Base-by-base conservation (phyloP, 2,329 filamentous ascomycete species). In the Nemania sp. region DNA sequence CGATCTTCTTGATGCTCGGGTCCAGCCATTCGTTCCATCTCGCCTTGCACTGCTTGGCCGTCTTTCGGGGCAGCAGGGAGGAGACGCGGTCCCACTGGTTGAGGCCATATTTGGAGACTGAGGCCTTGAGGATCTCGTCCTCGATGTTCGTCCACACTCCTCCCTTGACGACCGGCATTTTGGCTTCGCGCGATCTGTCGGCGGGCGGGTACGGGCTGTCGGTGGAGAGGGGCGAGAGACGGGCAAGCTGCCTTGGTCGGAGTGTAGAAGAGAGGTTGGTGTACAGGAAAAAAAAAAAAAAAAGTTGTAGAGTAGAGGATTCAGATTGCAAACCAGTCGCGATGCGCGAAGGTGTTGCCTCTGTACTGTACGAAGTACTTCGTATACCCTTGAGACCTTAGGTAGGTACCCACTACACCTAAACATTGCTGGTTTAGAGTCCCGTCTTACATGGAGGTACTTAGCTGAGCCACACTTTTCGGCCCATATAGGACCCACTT, bases 1-100 rank as follows among this genome's bases (percentile, higher is more conserved):
- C 95, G 69, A 96, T 95, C 82, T 99, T 99, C 73, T 94, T 91
- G 80, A 99, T 98, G 74, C 91, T 91, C 18, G 95, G 95, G 74
- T 99, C 95, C 68, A 99, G 86, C 94, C 95, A 99, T 84, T 99
- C 94, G 75, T 89, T 88, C 95, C 95, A 99, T 80, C 95, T 86
- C 63, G 95, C 94, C 80, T 99, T 99, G 87, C 95, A 99, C 80
- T 99, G 95, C 80, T 99, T 99, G 53, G 95, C 89, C 34, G 95
- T 98, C 78, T 99, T 99, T 73, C 96, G 91, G 74, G 94, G 94
- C 67, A 99, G 88, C 67, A 99, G 86, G 60, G 95, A 98, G 57
- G 95, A 97, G 66, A 98, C 95, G 77, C 95, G 94, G 74, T 95
- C 94, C 95, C 95, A 99, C 79, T 99, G 95, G 74, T 97, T 95